phyloP scores from a whole-genome alignment of 768 basidiomycete genomes.

The Pleurotus salmoneostramineus region DNA sequence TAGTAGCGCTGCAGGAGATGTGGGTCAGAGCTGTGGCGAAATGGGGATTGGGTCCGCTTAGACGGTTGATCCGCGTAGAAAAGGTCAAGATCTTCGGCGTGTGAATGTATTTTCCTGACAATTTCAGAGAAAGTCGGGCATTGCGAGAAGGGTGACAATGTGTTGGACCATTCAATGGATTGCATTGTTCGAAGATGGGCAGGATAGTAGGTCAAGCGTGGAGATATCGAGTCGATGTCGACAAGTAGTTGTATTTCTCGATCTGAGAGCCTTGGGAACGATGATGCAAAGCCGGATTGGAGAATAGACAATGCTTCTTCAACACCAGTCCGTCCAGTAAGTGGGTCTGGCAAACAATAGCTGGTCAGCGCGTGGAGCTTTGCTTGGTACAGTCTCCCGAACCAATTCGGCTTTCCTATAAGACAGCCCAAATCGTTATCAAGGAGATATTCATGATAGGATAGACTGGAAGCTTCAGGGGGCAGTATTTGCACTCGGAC shows the following conservation, averaged over 20 bases:
- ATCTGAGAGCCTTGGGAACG: constrained; percentile 31
- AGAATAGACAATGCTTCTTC: constrained; percentile 39
- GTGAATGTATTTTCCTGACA: background rate
- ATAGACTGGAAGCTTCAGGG: background rate
- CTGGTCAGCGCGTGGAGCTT: constrained; percentile 44
- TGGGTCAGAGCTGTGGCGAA: background rate
- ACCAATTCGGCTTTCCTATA: constrained; percentile 22
- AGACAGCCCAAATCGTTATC: constrained; percentile 28
- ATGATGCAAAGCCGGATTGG: constrained; percentile 28
- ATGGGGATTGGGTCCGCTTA: background rate
- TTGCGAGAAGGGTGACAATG: background rate
- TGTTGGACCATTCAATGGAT: constrained; percentile 26
- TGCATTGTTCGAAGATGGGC: constrained; percentile 33
- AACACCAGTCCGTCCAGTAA: constrained; percentile 38
- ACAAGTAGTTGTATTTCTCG: constrained; percentile 27
- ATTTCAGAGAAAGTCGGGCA: background rate
- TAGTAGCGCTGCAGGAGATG: background rate
- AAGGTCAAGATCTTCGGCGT: background rate
- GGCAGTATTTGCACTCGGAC: constrained; percentile 19
- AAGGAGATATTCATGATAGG: constrained; percentile 23
- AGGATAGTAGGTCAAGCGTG: constrained; percentile 34
- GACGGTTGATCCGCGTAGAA: background rate
- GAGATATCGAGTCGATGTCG: constrained; percentile 28
- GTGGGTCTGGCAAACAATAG: constrained; percentile 36
- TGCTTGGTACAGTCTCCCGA: constrained; percentile 28